These are phyloP conservation scores for Pneumocystis wakefieldiae DNA, from an alignment of 1,139 yeast species.

Conservation along the genomic window DNA sequence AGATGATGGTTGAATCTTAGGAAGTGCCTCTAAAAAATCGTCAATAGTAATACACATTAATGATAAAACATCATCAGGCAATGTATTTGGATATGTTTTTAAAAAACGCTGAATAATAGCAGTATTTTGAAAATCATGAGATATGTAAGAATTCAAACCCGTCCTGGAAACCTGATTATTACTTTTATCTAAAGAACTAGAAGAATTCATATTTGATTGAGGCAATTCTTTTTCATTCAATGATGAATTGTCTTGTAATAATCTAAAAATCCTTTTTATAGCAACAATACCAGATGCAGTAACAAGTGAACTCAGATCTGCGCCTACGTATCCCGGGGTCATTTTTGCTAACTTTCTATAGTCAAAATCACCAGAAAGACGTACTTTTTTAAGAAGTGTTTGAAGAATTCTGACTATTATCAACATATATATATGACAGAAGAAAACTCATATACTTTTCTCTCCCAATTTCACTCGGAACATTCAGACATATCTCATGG, in stretches of 20 bases:
- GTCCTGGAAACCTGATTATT: constrained; percentile 14
- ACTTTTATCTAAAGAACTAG: constrained; percentile 11
- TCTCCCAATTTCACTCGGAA: constrained; percentile 79
- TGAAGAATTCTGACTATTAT: constrained; percentile 34
- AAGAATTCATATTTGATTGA: constrained; percentile 3
- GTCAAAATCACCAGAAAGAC: constrained; percentile 57
- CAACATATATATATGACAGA: neutral
- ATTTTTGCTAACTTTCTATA: constrained; percentile 63
- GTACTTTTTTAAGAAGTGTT: constrained; percentile 48
- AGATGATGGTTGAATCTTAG: constrained; percentile 92
- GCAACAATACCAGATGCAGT: constrained; percentile 95
- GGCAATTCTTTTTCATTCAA: neutral
- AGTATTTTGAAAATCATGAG: constrained; percentile 17
- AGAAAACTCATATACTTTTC: constrained; percentile 27
- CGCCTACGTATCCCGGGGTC: constrained; percentile 98
- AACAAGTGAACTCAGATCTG: constrained; percentile 83
- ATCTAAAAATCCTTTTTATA: constrained; percentile 63
- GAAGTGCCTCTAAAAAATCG: constrained; percentile 74
- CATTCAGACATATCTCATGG: constrained; percentile 81
- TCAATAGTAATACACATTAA: constrained; percentile 60
- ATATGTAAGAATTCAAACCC: constrained; percentile 7
- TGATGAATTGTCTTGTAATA: constrained; percentile 4
- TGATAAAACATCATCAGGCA: constrained; percentile 56
- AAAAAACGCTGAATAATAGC: constrained; percentile 58
- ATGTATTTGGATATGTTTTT: constrained; percentile 59